Conservation (phyloP, 768 basidiomycete species). For the Russula emetica region DNA sequence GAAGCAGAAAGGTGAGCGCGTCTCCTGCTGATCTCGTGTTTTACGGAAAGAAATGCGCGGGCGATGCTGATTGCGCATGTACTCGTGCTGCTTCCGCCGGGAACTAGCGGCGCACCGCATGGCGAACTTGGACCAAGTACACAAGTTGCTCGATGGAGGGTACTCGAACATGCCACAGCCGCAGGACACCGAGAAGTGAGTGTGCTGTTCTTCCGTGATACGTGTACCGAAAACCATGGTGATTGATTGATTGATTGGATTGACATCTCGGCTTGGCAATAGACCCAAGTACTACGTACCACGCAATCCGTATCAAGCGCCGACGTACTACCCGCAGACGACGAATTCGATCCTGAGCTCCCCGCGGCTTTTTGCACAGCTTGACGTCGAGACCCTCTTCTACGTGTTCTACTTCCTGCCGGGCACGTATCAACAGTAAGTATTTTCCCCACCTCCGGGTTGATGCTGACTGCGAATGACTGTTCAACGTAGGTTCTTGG, state of each 20-base stretch:
- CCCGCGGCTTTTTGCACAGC: constrained; percentile 78
- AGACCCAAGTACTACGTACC: constrained; percentile 98
- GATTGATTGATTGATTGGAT: not conserved
- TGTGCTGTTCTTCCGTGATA: constrained; percentile 15
- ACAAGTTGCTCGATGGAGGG: constrained; percentile 91
- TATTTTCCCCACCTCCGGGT: constrained; percentile 19
- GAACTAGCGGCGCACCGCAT: constrained; percentile 66
- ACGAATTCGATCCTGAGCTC: constrained; percentile 78
- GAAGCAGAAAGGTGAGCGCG: constrained; percentile 82
- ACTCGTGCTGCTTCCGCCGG: constrained; percentile 28
- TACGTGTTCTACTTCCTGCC: constrained; percentile 98
- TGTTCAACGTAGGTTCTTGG: constrained; percentile 63
- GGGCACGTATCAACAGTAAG: constrained; percentile 96
- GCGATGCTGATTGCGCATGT: constrained; percentile 7
- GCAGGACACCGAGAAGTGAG: constrained; percentile 89
- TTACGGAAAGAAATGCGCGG: not conserved
- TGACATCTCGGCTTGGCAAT: constrained; percentile 23
- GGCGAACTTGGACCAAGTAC: constrained; percentile 83
- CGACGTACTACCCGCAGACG: constrained; percentile 89
- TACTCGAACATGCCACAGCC: constrained; percentile 87
- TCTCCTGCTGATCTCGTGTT: not conserved
- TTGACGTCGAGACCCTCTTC: constrained; percentile 96
- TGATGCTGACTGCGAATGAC: constrained; percentile 2
- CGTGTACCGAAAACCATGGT: not conserved
- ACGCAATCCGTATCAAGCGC: constrained; percentile 85